phyloP scores from a whole-genome alignment of 495 filamentous ascomycete genomes.

The Penicillium robsamsonii region DNA sequence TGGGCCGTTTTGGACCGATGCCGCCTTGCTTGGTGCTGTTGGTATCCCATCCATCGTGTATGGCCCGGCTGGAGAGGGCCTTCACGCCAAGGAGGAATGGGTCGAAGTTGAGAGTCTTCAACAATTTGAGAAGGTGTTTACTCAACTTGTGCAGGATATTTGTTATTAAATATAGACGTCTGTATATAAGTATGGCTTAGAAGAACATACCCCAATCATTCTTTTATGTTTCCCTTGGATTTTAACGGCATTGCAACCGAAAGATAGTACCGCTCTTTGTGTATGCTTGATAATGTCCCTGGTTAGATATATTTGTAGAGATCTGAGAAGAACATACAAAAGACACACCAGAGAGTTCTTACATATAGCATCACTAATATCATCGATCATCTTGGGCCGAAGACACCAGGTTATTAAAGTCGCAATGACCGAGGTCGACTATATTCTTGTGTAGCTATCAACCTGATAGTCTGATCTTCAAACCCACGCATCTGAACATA shows the following conservation, averaged over 20 bases:
- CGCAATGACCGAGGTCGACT: too few relatives aligned
- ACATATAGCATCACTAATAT: too few relatives aligned
- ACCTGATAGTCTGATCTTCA: neutral
- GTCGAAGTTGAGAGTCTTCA: constrained; percentile 38
- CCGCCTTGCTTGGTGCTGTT: constrained; percentile 36
- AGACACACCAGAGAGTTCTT: too few relatives aligned
- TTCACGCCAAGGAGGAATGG: constrained; percentile 49
- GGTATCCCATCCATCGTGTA: constrained; percentile 44
- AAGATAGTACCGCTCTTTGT: too few relatives aligned
- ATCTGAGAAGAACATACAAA: too few relatives aligned
- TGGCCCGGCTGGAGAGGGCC: constrained; percentile 40
- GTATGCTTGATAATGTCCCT: too few relatives aligned
- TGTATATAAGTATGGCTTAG: neutral
- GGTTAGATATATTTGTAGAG: too few relatives aligned
- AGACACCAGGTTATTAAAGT: too few relatives aligned
- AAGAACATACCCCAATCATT: neutral
- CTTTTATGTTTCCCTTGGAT: neutral
- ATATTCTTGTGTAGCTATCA: neutral
- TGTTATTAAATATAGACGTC: constrained; percentile 21
- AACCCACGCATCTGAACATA: neutral
- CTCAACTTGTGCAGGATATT: constrained; percentile 26
- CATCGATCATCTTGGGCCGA: too few relatives aligned
- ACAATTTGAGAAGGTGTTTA: constrained; percentile 26
- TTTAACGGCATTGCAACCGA: too few relatives aligned
- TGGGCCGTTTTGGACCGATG: constrained; percentile 45